Base-by-base conservation (phyloP, 2,329 filamentous ascomycete species). In the Sporothrix brasiliensis region DNA sequence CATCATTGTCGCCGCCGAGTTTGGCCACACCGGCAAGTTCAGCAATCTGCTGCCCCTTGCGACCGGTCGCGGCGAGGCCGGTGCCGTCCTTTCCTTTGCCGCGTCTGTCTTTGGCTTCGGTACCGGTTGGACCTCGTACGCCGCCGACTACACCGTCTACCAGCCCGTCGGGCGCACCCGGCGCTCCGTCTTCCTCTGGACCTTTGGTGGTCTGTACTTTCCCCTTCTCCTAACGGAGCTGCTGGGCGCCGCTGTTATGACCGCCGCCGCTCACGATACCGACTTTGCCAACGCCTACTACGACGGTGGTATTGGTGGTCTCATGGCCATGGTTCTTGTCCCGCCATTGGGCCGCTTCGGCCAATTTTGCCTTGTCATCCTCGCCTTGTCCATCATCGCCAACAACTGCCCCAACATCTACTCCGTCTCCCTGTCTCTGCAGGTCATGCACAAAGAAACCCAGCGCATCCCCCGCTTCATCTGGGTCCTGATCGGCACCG, bases 141-240 rank as follows among this genome's bases (percentile, higher is more conserved):
- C 82, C 0, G 85, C 84, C 39, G 87, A 88, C 74, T 87, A 87
- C 73, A 83, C 83, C 24, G 84, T 84, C 16, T 89, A 89, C 74
- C 83, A 87, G 77, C 79, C 82, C 52, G 82, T 82, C 11, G 76
- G 77, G 50, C 81, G 79, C 19, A 79, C 69, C 41, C 84, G 87
- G 27, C 78, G 78, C 54, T 88, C 88, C 72, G 83, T 93, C 72
- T 94, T 94, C 79, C 75, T 86, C 72, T 88, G 88, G 77, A 91
- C 91, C 41, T 92, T 89, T 78, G 77, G 82, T 30, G 92, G 92
- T 11, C 83, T 95, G 16, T 86, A 91, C 73, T 80, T 92, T 73
- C 89, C 91, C 1, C 85, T 94, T 1, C 82, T 91, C 72, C 93
- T 94, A 80, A 90, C 88, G 1, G 85, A 93, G 79, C 87, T 92